Percentiles rank a stretch among this genome's conserved stretches.
These are phyloP conservation scores for Orobanche coerulescens DNA, from an alignment of 257 asterid genomes.

Conservation along the genomic window DNA sequence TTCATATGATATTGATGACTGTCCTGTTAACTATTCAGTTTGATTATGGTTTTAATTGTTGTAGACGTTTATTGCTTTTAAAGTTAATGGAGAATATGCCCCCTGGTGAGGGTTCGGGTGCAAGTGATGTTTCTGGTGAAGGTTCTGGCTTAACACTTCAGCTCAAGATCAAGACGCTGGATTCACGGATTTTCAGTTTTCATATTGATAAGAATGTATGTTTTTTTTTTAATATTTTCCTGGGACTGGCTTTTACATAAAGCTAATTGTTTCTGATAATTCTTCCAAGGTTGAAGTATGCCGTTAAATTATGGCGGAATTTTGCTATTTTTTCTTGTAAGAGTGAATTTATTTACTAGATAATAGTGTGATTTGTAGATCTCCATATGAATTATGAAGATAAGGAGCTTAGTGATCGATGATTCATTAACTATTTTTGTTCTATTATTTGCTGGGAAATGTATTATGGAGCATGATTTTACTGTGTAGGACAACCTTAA, in stretches of 20 bases:
- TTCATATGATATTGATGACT: not conserved
- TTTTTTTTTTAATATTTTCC: not conserved
- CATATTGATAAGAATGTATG: conserved; percentile 56
- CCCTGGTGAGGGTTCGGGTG: conserved; percentile 38
- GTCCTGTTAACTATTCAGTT: not conserved
- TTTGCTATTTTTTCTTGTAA: not conserved
- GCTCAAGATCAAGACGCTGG: conserved; percentile 74
- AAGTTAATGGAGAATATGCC: conserved; percentile 54
- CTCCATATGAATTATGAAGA: not conserved
- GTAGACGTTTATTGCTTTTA: conserved; percentile 22
- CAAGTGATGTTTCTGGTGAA: conserved; percentile 35
- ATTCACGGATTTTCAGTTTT: conserved; percentile 49
- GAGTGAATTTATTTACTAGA: not conserved
- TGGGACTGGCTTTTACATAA: not conserved
- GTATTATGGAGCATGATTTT: conserved; percentile 8
- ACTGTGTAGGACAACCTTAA: not conserved
- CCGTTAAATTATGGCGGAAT: not conserved
- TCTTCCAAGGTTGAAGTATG: not conserved
- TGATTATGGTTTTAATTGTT: conserved; percentile 1
- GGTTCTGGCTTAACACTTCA: conserved; percentile 45
- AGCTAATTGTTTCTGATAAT: not conserved
- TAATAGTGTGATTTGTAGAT: not conserved
- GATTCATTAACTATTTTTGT: not conserved
- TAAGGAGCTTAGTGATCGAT: not conserved
- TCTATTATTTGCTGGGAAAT: not conserved